Conservation (phyloP, 1,284 basidiomycete genomes). For the Tremellales sp. region DNA sequence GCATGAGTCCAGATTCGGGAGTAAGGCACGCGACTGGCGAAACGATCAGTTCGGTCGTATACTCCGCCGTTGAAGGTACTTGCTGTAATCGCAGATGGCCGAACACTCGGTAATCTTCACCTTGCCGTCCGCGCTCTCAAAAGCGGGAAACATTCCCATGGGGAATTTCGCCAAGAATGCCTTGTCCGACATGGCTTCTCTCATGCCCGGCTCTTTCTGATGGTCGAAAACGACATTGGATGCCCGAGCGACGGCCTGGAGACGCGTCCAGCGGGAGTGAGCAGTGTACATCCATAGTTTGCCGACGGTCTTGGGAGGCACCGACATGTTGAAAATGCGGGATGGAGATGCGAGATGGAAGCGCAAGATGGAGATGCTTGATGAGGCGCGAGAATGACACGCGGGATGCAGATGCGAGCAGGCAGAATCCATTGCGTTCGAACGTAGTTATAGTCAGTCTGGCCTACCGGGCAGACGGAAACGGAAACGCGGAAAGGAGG, state of each 20-base stretch:
- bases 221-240: not conserved
- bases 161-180: constrained; percentile 3
- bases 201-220: not conserved
- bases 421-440: no score
- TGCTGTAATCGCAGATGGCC: not conserved
- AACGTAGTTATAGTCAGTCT: no score
- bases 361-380: no score
- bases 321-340: no score
- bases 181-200: not conserved
- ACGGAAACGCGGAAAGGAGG: no score
- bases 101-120: not conserved
- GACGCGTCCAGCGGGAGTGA: constrained; percentile 1
- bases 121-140: not conserved
- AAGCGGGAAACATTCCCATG: not conserved
- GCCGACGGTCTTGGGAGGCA: no score
- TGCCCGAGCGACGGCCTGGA: not conserved
- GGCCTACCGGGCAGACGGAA: no score
- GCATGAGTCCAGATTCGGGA: constrained; percentile 1
- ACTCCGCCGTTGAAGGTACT: not conserved
- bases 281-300: no score
- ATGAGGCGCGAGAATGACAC: no score
- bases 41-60: no score
- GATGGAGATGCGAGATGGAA: no score
- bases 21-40: not conserved
- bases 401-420: no score